Evolutionary conservation across 371 early-diverging fungal species (phyloP), one percentile per base, ranked within the genome.

Genomic region (Mycotypha africana): DNA sequence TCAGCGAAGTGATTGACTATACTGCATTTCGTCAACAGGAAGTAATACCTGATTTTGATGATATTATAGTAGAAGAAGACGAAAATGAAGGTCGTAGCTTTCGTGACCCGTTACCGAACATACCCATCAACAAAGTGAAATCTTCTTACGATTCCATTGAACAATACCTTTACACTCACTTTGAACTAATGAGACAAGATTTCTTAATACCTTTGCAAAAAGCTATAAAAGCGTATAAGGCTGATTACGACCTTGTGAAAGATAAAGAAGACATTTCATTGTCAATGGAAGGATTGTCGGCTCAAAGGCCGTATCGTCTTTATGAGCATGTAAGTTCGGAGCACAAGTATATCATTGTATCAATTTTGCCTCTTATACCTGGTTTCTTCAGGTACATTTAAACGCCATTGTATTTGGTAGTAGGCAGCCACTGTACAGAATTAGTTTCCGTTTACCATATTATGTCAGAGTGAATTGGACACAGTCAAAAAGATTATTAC

Each of bases 141-240:
- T 48, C 56, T 10, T 53, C 78, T 1, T 77, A 79, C 32, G 76
- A 79, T 5, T 70, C 65, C 12, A 56, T 62, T 0, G 78, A 82
- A 1, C 62, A 81, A 36, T 80, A 84, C 43, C 43, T 84, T 1
- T 72, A 79, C 46, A 81, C 84, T 0, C 85, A 85, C 34, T 85
- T 78, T 45, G 70, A 67, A 28, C 54, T 87, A 35, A 64, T 87
- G 57, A 67, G 85, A 0, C 81, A 81, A 15, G 88, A 85, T 45
- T 67, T 73, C 19, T 47, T 77, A 19, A 66, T 81, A 1, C 81
- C 82, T 10, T 52, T 82, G 14, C 65, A 76, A 34, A 62, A 65
- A 15, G 78, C 81, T 3, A 70, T 82, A 26, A 51, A 58, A 16
- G 42, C 52, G 0, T 80, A 74, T 24, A 63, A 71, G 19, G 41